Conservation (phyloP, 1,139 yeast genomes). For the Lodderomyces elongisporus region DNA sequence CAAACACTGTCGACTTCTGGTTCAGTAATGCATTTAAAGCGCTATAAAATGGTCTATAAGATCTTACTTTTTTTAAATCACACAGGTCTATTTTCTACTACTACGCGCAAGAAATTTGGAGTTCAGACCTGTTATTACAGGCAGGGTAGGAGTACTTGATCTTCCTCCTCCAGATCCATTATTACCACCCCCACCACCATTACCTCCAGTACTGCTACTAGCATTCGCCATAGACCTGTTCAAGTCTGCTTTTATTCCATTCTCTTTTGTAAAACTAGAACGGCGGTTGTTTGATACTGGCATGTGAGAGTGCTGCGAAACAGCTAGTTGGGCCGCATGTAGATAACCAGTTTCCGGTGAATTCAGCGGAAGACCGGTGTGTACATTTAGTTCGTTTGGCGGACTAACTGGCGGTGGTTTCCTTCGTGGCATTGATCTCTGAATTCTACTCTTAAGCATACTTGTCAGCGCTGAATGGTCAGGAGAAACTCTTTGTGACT, state of each 20-base stretch:
- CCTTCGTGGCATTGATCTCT: constrained; percentile 20
- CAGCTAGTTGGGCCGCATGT: constrained; percentile 46
- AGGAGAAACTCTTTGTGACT: neutral
- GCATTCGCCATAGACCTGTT: too few species aligned
- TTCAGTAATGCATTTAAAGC: too few species aligned
- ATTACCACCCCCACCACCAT: constrained; percentile 1
- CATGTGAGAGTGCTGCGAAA: constrained; percentile 28
- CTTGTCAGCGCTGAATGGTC: constrained; percentile 3
- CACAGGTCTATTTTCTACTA: constrained; percentile 35
- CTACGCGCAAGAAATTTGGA: constrained; percentile 44
- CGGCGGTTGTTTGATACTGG: constrained; percentile 24
- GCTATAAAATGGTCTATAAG: too few species aligned
- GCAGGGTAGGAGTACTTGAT: constrained; percentile 7
- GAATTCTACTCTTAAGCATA: constrained; percentile 8
- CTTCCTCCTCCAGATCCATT: too few species aligned
- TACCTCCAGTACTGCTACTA: constrained; percentile 4
- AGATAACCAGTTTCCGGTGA: constrained; percentile 23
- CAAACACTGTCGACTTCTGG: too few species aligned
- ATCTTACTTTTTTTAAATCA: too few species aligned
- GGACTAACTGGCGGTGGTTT: constrained; percentile 34
- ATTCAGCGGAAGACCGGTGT: constrained; percentile 29
- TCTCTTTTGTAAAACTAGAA: constrained; percentile 37
- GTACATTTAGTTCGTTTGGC: constrained; percentile 22
- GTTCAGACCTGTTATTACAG: constrained; percentile 34
- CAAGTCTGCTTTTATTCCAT: constrained; percentile 12